A percentile compares a stretch with the other conserved stretches of the same genome.
These are phyloP conservation scores for Wilcoxina mikolae DNA, from an alignment of 495 filamentous ascomycete genomes.

Conservation along the genomic window DNA sequence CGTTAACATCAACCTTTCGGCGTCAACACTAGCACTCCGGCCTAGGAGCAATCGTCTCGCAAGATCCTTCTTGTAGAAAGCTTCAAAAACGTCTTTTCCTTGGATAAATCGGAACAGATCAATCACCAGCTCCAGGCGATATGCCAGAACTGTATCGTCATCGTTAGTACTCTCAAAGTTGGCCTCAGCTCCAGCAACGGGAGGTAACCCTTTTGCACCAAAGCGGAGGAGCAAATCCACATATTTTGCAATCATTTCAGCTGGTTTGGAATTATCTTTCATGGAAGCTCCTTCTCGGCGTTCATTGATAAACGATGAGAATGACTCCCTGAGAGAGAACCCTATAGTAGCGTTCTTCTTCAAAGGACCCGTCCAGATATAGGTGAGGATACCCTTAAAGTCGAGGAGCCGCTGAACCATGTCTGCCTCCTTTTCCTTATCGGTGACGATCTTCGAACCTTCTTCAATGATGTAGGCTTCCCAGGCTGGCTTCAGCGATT, in stretches of 20 bases:
- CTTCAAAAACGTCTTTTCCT: slow-evolving; percentile 94
- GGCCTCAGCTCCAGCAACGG: slow-evolving; percentile 33
- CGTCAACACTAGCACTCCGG: slow-evolving; percentile 82
- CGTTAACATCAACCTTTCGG: slow-evolving; percentile 84
- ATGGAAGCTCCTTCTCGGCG: slow-evolving; percentile 52
- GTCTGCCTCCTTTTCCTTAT: slow-evolving; percentile 58
- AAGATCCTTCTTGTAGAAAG: slow-evolving; percentile 96
- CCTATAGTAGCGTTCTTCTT: slow-evolving; percentile 55
- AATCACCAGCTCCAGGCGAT: slow-evolving; percentile 77
- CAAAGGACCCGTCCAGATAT: slow-evolving; percentile 58
- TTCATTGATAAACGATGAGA: slow-evolving; percentile 81
- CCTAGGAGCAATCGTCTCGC: slow-evolving; percentile 77
- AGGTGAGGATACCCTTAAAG: slow-evolving; percentile 67
- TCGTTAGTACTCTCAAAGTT: slow-evolving; percentile 20
- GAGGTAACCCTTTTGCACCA: slow-evolving; percentile 64
- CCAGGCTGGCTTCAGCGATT: slow-evolving; percentile 54
- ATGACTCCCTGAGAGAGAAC: slow-evolving; percentile 65
- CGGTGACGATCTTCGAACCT: slow-evolving; percentile 66
- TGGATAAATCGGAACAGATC: slow-evolving; percentile 95
- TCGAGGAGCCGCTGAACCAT: slow-evolving; percentile 75
- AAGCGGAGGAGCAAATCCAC: slow-evolving; percentile 80
- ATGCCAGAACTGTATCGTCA: slow-evolving; percentile 77
- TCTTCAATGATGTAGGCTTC: slow-evolving; percentile 59
- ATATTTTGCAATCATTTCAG: slow-evolving; percentile 97
- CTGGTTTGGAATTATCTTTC: slow-evolving; percentile 78